Evolutionary conservation across 2,329 filamentous ascomycete genomes (phyloP), one percentile per base, ranked within the genome.

Genomic region (Trichoderma lentiforme): DNA sequence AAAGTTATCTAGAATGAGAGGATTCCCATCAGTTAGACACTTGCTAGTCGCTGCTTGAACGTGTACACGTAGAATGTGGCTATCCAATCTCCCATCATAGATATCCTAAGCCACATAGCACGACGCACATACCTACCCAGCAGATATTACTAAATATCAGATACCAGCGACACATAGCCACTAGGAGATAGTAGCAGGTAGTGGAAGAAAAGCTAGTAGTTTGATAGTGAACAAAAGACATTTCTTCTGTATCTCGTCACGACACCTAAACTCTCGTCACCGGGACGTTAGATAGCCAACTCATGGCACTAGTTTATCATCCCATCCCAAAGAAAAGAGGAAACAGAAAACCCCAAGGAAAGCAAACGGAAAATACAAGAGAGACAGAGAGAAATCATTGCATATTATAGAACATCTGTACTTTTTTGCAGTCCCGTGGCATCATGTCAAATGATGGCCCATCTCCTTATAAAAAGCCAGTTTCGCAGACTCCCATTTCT

Each of bases 391-490:
- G 57, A 65, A 71, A 57, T 32, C 47, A 24, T 56, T 11, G 21
- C 21, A 28, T 36, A 66, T 39, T 66, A 66, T 39, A 43, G 34
- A 43, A 56, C 53, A 43, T 60, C 34, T 58, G 65, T 60, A 57
- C 65, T 58, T 60, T 47, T 60, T 68, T 67, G 65, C 53, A 57
- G 12, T 58, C 12, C 53, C 36, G 57, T 58, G 53, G 34, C 51
- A 68, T 47, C 65, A 58, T 68, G 34, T 43, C 64, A 58, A 68
- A 66, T 21, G 53, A 60, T 32, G 36, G 21, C 24, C 65, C 53
- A 28, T 39, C 24, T 68, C 24, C 21, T 28, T 47, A 15, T 60
- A 26, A 56, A 18, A 66, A 60, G 34, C 34, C 53, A 47, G 34
- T 39, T 58, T 68, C 53, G 34, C 58, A 60, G 34, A 68, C 34